Percentiles rank a stretch among this genome's conserved stretches.
Evolutionary conservation across 176 grass and related monocot genomes (phyloP).

Genomic region (Musa beccarii): DNA sequence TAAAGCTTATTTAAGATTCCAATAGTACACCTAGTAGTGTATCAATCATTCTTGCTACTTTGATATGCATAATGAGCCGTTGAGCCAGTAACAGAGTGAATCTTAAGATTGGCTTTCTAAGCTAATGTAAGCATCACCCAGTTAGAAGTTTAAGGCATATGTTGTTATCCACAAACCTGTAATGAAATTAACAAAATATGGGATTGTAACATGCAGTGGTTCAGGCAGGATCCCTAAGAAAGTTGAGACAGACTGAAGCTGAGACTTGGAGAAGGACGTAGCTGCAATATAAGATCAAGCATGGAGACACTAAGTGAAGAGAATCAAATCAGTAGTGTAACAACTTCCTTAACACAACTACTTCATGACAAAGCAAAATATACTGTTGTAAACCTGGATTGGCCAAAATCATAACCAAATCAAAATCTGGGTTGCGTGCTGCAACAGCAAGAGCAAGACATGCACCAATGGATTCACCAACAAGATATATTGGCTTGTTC

Average conservation of each 20-base stretch:
- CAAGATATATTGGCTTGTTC: conserved; percentile 59
- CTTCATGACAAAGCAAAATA: not conserved
- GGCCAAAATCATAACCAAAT: conserved; percentile 62
- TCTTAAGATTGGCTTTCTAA: no score
- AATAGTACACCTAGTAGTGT: no score
- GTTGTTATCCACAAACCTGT: conserved; percentile 33
- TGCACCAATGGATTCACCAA: conserved; percentile 76
- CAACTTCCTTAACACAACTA: conserved; percentile 6
- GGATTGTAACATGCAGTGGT: conserved; percentile 42
- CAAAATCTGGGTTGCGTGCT: conserved; percentile 44
- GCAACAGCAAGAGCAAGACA: conserved; percentile 82
- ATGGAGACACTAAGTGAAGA: conserved; percentile 4
- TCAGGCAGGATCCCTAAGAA: conserved; percentile 40
- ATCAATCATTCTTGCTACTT: no score
- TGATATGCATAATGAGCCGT: no score
- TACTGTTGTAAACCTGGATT: conserved; percentile 62
- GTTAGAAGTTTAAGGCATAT: not conserved
- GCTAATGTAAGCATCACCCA: not conserved
- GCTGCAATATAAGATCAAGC: conserved; percentile 22
- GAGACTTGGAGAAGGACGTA: conserved; percentile 58
- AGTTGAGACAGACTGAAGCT: conserved; percentile 29
- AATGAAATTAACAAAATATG: conserved; percentile 45
- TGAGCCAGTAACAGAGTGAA: no score
- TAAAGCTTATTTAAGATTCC: no score
- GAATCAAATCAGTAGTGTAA: not conserved